Evolutionary conservation across 305 asterid genomes (phyloP).

Genomic region (Fraxinus greggii): DNA sequence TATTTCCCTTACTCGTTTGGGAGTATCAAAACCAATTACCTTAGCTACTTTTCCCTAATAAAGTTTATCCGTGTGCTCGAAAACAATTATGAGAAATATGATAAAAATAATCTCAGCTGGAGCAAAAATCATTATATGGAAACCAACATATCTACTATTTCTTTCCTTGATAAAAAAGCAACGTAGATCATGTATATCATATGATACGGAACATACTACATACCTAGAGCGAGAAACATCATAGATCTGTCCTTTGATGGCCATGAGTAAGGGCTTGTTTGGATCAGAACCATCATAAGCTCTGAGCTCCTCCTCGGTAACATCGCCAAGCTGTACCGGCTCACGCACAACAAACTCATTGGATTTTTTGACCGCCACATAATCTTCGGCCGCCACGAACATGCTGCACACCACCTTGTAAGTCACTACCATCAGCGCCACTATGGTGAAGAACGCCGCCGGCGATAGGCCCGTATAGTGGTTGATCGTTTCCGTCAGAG

Average conservation of each 20-base stretch:
- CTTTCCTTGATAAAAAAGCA: neutral
- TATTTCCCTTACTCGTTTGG: neutral
- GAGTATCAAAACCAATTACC: neutral
- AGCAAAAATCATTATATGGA: neutral
- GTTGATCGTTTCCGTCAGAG: constrained; percentile 46
- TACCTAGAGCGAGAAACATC: constrained; percentile 90
- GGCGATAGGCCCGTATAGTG: constrained; percentile 72
- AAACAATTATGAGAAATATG: neutral
- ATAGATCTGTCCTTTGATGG: constrained; percentile 85
- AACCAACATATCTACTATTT: neutral
- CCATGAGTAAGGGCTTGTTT: constrained; percentile 76
- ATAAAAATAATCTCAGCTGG: neutral
- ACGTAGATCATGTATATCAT: neutral
- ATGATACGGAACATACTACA: neutral
- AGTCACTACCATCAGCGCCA: constrained; percentile 59
- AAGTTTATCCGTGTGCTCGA: neutral
- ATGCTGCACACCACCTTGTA: constrained; percentile 66
- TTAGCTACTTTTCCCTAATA: neutral
- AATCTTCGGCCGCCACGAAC: constrained; percentile 68
- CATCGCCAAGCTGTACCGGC: constrained; percentile 76
- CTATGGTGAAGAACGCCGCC: constrained; percentile 63
- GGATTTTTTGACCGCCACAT: constrained; percentile 53
- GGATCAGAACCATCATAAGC: constrained; percentile 83
- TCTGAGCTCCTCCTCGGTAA: constrained; percentile 62
- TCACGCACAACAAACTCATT: constrained; percentile 50